Evolutionary conservation across 2,329 filamentous ascomycete species (phyloP), one percentile per base, ranked within the genome.

Genomic region (Colletotrichum musicola): DNA sequence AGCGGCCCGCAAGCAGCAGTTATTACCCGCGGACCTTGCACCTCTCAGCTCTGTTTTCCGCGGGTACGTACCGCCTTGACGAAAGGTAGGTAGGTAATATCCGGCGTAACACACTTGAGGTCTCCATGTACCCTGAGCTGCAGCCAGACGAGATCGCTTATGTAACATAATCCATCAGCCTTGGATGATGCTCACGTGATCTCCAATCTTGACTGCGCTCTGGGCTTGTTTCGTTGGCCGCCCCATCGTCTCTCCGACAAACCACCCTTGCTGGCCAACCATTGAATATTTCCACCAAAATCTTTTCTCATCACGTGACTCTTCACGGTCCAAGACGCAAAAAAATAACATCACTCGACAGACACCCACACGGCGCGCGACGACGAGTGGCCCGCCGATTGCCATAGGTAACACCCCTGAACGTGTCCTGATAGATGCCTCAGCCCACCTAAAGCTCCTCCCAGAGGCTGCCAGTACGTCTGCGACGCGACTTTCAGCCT

Each of bases 391-490:
- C 67, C 30, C 50, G 22, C 3, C 47, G 27, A 63, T 63, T 40
- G 67, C 67, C 64, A 63, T 49, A 55, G 47, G 54, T 57, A 49
- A 30, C 27, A 60, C 61, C 56, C 55, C 56, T 61, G 62, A 58
- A 70, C 61, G 61, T 61, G 62, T 44, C 44, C 61, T 66, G 50
- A 58, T 71, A 71, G 69, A 71, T 71, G 66, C 66, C 58, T 65
- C 57, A 57, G 56, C 57, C 61, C 56, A 66, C 62, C 57, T 57
- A 40, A 35, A 62, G 66, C 53, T 69, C 66, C 54, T 71, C 65
- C n/a, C 66, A 71, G 57, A 61, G 69, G 69, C 61, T 69, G 69
- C 61, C 69, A 71, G 69, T 71, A 71, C 69, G 69, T 71, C 44
- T 47, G 64, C 64, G 51, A 68, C 51, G 57, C 68, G 60, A 69